Conservation (phyloP, 306 rosid species). For the Citrullus mucosospermus region DNA sequence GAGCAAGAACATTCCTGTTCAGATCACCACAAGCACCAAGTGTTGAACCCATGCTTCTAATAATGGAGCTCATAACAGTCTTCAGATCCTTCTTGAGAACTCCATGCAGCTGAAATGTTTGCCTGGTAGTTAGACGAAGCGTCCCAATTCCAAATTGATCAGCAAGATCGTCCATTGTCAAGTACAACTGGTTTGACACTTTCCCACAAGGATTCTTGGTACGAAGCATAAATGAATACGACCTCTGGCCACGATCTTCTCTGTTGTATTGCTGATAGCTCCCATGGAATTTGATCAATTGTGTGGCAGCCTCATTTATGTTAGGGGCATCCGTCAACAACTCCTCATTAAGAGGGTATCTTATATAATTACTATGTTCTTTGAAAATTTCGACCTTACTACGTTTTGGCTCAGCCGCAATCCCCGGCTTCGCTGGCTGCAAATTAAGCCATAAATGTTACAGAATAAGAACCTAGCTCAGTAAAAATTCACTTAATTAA, state of each 20-base stretch:
- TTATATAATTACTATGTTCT: slow-evolving; percentile 84
- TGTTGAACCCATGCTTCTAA: slow-evolving; percentile 75
- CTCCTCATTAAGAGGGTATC: slow-evolving; percentile 93
- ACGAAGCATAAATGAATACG: slow-evolving; percentile 91
- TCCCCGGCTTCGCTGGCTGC: slow-evolving; percentile 54
- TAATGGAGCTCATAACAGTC: slow-evolving; percentile 72
- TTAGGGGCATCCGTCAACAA: slow-evolving; percentile 77
- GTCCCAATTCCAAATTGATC: slow-evolving; percentile 98
- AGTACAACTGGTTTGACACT: slow-evolving; percentile 73
- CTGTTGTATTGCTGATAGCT: slow-evolving; percentile 92
- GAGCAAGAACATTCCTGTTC: slow-evolving; percentile 95
- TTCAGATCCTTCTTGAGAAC: slow-evolving; percentile 86
- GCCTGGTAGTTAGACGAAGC: slow-evolving; percentile 89
- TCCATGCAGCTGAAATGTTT: slow-evolving; percentile 96
- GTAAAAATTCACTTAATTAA: not conserved
- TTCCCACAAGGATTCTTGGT: slow-evolving; percentile 94
- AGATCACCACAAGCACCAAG: slow-evolving; percentile 98
- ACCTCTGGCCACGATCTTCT: slow-evolving; percentile 74
- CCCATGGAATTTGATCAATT: slow-evolving; percentile 90
- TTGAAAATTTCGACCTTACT: slow-evolving; percentile 93
- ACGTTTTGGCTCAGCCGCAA: slow-evolving; percentile 53
- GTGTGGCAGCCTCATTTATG: slow-evolving; percentile 78
- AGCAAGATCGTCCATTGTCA: slow-evolving; percentile 99
- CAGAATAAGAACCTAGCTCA: too few species aligned
- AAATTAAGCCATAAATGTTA: not conserved